These are phyloP conservation scores for Salvia rosmarinus DNA, from an alignment of 257 asterid species.

Conservation along the genomic window DNA sequence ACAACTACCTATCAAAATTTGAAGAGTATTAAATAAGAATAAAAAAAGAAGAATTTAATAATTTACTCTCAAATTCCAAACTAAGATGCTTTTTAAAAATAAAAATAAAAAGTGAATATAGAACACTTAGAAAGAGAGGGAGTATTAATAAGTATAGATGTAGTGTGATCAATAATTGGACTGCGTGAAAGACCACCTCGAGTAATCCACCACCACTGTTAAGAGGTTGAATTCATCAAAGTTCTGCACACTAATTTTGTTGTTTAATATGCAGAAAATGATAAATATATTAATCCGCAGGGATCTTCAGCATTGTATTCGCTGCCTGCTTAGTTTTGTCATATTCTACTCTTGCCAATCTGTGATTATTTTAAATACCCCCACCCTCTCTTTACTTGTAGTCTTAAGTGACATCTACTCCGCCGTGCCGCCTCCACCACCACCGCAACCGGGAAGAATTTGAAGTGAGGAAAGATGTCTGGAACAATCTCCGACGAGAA, in stretches of 20 bases:
- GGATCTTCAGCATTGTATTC: constrained; percentile 22
- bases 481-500: constrained; percentile 51
- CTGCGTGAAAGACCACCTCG: constrained; percentile 1
- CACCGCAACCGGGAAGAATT: background rate
- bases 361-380: too few species aligned
- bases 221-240: background rate
- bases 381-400: background rate
- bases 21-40: too few species aligned
- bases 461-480: background rate
- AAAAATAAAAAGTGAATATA: too few species aligned
- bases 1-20: too few species aligned
- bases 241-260: background rate
- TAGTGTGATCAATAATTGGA: background rate
- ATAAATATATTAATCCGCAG: background rate
- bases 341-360: background rate
- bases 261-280: background rate
- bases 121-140: too few species aligned
- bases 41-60: too few species aligned
- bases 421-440: background rate
- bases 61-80: too few species aligned
- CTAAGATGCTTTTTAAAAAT: too few species aligned
- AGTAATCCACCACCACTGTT: background rate
- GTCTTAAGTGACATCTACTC: background rate
- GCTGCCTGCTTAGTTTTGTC: constrained; percentile 14
- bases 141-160: too few species aligned